Evolutionary conservation across 768 basidiomycete species (phyloP), one percentile per base, ranked within the genome.

Genomic region (Mycena alexandri): DNA sequence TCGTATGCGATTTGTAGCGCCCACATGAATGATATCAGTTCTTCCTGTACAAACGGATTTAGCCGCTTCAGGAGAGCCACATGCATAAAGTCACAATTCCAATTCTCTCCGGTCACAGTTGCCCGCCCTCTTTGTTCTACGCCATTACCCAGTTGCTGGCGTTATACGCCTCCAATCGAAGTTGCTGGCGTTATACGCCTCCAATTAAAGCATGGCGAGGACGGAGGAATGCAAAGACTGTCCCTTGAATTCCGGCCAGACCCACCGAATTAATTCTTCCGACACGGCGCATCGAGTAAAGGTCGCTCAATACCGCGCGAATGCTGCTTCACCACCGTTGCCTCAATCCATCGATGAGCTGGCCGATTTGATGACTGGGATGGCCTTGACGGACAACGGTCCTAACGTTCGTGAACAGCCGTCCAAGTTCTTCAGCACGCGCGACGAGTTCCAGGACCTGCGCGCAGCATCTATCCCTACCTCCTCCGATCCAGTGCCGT

Each of bases 401-500:
- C 66, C 66, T 19, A n/a, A 41, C 22, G 24, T 62, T 13, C 60
- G 21, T 38, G 33, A 56, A 33, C 66, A 61, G 51, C 59, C 66
- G 2, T 61, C 60, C 47, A 68, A 68, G 43, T 61, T 68, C n/a
- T n/a, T n/a, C n/a, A n/a, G n/a, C n/a, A n/a, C n/a, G n/a, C n/a
- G n/a, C n/a, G n/a, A n/a, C n/a, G 47, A 56, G 38, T 56, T 68
- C 44, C 67, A 68, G 50, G 50, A 64, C 6, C 16, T 57, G 21
- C 36, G 24, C 16, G 63, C 55, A 22, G 10, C 54, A 8, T 7
- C 24, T 13, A 44, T 65, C 5, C 63, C 63, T 19, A 24, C n/a
- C 9, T 17, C 43, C 5, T 52, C n/a, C 24, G 13, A n/a, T 44
- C 29, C 55, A 33, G 25, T 65, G 13, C 50, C 63, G 16, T 5